A percentile compares a stretch with the other conserved stretches of the same genome.
Evolutionary conservation across 1,284 basidiomycete genomes (phyloP).

Genomic region (Meripilus lineatus): DNA sequence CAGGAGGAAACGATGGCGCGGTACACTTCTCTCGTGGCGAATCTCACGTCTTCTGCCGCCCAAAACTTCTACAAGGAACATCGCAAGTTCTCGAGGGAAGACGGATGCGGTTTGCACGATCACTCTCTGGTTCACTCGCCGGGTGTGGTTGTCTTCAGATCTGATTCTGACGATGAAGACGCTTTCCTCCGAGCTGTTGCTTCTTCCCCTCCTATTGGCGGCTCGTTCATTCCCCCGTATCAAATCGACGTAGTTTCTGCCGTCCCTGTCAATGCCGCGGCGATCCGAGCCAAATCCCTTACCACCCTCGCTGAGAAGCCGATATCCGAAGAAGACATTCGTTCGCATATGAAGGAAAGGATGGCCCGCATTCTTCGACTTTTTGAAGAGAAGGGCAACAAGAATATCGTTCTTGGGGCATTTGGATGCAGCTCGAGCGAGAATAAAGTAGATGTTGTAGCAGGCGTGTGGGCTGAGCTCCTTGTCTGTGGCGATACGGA

Average conservation of each 20-base stretch:
- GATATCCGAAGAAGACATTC: slow-evolving; percentile 37
- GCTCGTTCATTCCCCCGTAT: slow-evolving; percentile 37
- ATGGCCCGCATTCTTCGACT: slow-evolving; percentile 40
- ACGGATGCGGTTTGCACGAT: slow-evolving; percentile 35
- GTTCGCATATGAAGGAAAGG: slow-evolving; percentile 33
- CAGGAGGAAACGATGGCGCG: slow-evolving; percentile 43
- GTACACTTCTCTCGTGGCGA: slow-evolving; percentile 39
- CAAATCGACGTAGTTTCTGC: slow-evolving; percentile 40
- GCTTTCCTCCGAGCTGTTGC: slow-evolving; percentile 11
- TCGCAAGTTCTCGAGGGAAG: slow-evolving; percentile 26
- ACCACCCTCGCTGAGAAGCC: slow-evolving; percentile 31
- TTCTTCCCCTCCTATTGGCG: slow-evolving; percentile 23
- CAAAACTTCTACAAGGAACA: slow-evolving; percentile 41
- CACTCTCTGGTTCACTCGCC: slow-evolving; percentile 49
- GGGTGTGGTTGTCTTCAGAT: slow-evolving; percentile 42
- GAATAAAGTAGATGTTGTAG: slow-evolving; percentile 45
- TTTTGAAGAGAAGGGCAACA: slow-evolving; percentile 41
- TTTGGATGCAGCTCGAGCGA: slow-evolving; percentile 43
- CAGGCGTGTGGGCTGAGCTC: slow-evolving; percentile 54
- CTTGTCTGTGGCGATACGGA: slow-evolving; percentile 34
- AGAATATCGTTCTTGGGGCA: slow-evolving; percentile 39
- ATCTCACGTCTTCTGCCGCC: slow-evolving; percentile 33
- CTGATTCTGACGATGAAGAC: slow-evolving; percentile 29
- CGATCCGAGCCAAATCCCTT: slow-evolving; percentile 35
- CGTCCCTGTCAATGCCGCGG: slow-evolving; percentile 39